These are phyloP conservation scores for Septoria linicola DNA, from an alignment of 2,329 filamentous ascomycete species.

Conservation along the genomic window DNA sequence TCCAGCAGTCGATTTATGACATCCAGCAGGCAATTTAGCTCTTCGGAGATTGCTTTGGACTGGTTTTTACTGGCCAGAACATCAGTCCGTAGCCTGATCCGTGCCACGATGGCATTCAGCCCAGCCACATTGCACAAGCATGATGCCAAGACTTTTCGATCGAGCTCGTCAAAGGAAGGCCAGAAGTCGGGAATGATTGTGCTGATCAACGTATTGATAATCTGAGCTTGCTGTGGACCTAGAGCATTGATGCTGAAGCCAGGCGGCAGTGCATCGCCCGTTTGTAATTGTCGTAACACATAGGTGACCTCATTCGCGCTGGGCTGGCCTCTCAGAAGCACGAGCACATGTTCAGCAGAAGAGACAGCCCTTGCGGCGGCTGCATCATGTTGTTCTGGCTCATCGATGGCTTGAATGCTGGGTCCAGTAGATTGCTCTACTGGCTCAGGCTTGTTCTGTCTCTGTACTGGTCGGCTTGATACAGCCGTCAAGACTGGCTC, in stretches of 20 bases:
- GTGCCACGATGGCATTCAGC: constrained; percentile 72
- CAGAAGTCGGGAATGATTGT: constrained; percentile 82
- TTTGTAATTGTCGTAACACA: constrained; percentile 19
- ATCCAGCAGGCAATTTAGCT: constrained; percentile 43
- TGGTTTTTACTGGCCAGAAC: neutral
- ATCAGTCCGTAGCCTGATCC: constrained; percentile 52
- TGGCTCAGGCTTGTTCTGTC: constrained; percentile 3
- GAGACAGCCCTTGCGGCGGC: constrained; percentile 10
- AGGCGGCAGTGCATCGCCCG: constrained; percentile 16
- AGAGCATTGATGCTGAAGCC: constrained; percentile 61
- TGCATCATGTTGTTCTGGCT: no score
- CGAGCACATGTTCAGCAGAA: constrained; percentile 32
- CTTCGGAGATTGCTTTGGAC: neutral
- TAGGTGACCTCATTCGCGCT: constrained; percentile 37
- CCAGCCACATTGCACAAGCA: constrained; percentile 74
- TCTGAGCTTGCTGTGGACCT: constrained; percentile 67
- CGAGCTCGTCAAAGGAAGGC: constrained; percentile 54
- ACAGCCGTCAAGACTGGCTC: constrained; percentile 19
- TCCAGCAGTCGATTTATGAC: constrained; percentile 47
- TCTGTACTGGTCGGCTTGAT: constrained; percentile 6
- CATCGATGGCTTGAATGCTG: neutral
- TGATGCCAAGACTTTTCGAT: constrained; percentile 55
- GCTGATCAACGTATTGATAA: constrained; percentile 71
- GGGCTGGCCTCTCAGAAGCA: constrained; percentile 44
- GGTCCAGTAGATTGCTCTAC: neutral